Evolutionary conservation across 352 stramenopile species (phyloP), one percentile per base, ranked within the genome.

Genomic region (Globisporangium acanthophoron): DNA sequence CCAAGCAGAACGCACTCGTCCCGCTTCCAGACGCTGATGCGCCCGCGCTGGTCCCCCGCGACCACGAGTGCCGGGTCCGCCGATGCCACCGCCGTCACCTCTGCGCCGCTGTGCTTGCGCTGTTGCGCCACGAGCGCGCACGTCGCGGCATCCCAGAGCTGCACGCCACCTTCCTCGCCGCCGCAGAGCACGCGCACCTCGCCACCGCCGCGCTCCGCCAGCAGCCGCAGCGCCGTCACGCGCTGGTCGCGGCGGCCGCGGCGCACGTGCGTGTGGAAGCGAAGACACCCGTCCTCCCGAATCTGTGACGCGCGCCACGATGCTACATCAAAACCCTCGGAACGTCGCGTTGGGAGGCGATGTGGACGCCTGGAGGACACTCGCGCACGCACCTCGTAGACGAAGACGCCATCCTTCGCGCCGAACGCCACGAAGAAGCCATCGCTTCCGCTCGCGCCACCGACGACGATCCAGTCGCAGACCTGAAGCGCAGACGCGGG

Each of bases 161-260:
- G 83, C 31, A 92, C 74, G 31, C 72, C 66, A 27, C 78, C 83
- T 66, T 89, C 83, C 54, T 92, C 83, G 35, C 78, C 80, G 4
- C 64, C 71, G 39, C 78, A 89, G 37, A 88, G 59, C 11, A 92
- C 18, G 3, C 60, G 69, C 37, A 86, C 47, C 13, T 77, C 62
- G 3, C 62, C 65, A 18, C 57, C 39, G 6, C 53, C 62, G 18
- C 52, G 13, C 46, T 81, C 58, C 39, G 53, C 61, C 8, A 88
- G 35, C 49, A 87, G 84, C 21, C 73, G 66, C 39, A 92, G 58
- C 3, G 73, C 64, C 15, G 75, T 88, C 37, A 90, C 80, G 20
- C 79, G 79, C 31, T 78, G 76, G 55, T 87, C 78, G 20, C 75
- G 76, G 51, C 80, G 85, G 2, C 65, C 70, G 50, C 83, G 75